Conservation (phyloP, 768 basidiomycete species). For the Russula virescens region DNA sequence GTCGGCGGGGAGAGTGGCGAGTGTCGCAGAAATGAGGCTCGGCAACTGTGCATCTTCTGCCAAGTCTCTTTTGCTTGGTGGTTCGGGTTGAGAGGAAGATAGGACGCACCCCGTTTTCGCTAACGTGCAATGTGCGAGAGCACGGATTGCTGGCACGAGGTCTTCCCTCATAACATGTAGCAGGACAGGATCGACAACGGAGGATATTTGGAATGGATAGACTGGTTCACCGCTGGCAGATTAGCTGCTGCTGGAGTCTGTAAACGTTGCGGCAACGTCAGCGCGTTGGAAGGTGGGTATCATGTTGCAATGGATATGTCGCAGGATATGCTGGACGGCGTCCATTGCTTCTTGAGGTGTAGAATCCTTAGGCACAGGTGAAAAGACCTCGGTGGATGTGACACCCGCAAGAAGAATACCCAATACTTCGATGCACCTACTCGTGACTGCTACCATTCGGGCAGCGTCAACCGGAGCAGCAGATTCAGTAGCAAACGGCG, state of each 20-base stretch:
- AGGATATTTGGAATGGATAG: not conserved
- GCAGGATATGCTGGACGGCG: not conserved
- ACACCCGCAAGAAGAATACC: conserved; percentile 3
- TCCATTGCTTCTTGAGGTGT: conserved; percentile 8
- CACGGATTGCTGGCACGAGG: conserved; percentile 10
- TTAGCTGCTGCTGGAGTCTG: not conserved
- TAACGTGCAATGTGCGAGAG: conserved; percentile 13
- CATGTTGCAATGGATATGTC: not conserved
- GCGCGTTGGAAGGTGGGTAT: not conserved
- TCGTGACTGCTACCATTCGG: not conserved
- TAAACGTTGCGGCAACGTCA: not conserved
- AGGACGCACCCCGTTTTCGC: conserved; percentile 5
- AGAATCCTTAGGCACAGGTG: not conserved
- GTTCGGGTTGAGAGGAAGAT: not conserved
- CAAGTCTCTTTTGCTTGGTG: not conserved
- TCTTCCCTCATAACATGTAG: not conserved
- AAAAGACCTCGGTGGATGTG: not conserved
- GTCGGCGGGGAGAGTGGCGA: not conserved
- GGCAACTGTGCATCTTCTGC: conserved; percentile 3
- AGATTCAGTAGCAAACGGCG: not conserved
- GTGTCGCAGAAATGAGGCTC: not conserved
- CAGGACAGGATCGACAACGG: conserved; percentile 5
- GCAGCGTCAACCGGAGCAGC: not conserved
- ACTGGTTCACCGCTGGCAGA: not conserved
- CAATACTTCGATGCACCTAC: conserved; percentile 6